phyloP scores from a whole-genome alignment of 2,329 filamentous ascomycete species.

The Aspergillus terreus region DNA sequence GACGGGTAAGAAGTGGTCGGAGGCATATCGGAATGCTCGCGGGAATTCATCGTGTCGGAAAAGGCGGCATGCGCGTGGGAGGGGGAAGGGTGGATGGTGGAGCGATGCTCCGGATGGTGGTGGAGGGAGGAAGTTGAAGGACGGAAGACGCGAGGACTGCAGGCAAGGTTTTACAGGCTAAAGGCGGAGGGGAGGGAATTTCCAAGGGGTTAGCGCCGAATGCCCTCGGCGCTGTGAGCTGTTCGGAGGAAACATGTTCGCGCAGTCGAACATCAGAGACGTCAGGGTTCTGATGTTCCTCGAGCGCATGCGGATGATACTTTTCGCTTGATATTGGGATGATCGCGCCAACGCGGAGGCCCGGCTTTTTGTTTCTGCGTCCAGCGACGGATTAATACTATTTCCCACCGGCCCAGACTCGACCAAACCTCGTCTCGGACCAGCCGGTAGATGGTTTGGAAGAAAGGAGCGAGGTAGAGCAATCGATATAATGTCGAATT shows the following conservation, averaged over 20 bases:
- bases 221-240: conserved; percentile 27
- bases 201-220: conserved; percentile 34
- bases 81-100: conserved; percentile 20
- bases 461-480: neutral
- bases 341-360: conserved; percentile 32
- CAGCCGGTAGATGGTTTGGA: neutral
- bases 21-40: conserved; percentile 42
- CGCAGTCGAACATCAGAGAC: conserved; percentile 16
- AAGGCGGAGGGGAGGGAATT: conserved; percentile 27
- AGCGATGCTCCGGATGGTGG: conserved; percentile 32
- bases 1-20: conserved; percentile 43
- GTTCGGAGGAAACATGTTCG: conserved; percentile 30
- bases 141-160: conserved; percentile 27
- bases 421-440: conserved; percentile 9
- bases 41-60: conserved; percentile 34
- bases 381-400: conserved; percentile 40
- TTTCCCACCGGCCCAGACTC: conserved; percentile 30
- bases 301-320: conserved; percentile 12
- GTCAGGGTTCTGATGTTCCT: conserved; percentile 11
- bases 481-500: neutral
- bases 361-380: conserved; percentile 42
- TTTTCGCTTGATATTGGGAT: conserved; percentile 30
- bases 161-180: conserved; percentile 36
- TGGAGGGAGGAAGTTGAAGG: conserved; percentile 21
- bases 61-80: conserved; percentile 8